A percentile compares a stretch with the other conserved stretches of the same genome.
Conservation (phyloP, 2,329 filamentous ascomycete species). For the Colletotrichum chrysophilum region DNA sequence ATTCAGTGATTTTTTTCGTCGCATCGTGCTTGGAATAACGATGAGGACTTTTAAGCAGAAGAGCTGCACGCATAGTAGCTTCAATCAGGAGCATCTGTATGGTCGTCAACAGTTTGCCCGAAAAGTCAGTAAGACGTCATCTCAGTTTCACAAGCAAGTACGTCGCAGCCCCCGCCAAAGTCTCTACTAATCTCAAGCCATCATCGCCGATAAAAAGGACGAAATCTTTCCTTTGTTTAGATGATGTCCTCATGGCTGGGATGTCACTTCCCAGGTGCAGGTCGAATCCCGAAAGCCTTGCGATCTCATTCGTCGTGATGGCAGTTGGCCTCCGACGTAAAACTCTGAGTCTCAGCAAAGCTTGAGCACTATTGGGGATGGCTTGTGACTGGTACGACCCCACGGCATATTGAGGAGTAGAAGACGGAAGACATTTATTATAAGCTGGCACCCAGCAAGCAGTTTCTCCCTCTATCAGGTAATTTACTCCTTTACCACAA, state of each 20-base stretch:
- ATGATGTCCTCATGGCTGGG: not conserved
- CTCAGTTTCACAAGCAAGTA: not conserved
- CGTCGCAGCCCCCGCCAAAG: not conserved
- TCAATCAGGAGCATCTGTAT: not conserved
- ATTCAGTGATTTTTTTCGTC: not conserved
- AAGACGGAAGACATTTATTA: not conserved
- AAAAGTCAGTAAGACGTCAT: accelerated
- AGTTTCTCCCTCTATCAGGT: not conserved
- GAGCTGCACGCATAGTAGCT: not conserved
- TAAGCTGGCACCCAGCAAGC: not conserved
- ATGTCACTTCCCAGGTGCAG: not conserved
- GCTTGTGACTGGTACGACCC: too few relatives aligned
- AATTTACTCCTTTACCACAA: not conserved
- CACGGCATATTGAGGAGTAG: not conserved
- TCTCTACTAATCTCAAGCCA: accelerated
- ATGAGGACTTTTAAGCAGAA: not conserved
- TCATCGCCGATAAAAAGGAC: not conserved
- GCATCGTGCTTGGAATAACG: not conserved
- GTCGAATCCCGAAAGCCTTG: not conserved
- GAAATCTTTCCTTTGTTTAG: not conserved
- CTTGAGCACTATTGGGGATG: too few relatives aligned
- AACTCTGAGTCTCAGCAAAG: not conserved
- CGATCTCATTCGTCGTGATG: not conserved
- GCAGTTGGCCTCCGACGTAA: not conserved
- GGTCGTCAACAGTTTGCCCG: not conserved